Conservation (phyloP, 2,329 filamentous ascomycete genomes). For the Paraphoma chrysanthemicola region DNA sequence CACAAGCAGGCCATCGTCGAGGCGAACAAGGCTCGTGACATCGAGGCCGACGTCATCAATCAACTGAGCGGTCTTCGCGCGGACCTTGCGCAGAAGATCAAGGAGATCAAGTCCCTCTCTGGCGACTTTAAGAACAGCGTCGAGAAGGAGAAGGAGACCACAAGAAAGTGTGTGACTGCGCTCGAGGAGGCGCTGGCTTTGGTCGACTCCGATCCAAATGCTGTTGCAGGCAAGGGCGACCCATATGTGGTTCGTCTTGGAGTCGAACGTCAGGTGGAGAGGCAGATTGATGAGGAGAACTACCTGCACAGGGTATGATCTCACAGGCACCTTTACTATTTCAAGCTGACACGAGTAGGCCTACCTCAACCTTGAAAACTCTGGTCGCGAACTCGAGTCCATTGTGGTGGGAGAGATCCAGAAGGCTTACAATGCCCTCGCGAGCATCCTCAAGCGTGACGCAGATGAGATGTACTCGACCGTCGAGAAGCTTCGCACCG, state of each 20-base stretch:
- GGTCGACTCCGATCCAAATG: conserved; percentile 77
- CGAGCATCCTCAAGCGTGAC: conserved; percentile 89
- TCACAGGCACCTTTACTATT: neutral
- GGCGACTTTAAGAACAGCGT: conserved; percentile 98
- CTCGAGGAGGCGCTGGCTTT: conserved; percentile 84
- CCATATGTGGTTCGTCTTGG: conserved; percentile 86
- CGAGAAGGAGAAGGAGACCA: conserved; percentile 90
- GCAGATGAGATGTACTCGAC: conserved; percentile 80
- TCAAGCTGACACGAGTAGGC: conserved; percentile 62
- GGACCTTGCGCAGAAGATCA: conserved; percentile 94
- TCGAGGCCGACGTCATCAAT: conserved; percentile 89
- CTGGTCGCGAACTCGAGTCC: conserved; percentile 91
- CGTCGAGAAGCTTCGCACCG: conserved; percentile 80
- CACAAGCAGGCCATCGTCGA: conserved; percentile 82
- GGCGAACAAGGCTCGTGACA: conserved; percentile 86
- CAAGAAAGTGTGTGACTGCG: conserved; percentile 77
- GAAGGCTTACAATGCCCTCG: conserved; percentile 94
- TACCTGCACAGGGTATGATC: conserved; percentile 83
- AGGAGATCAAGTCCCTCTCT: conserved; percentile 93
- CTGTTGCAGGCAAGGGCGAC: conserved; percentile 84
- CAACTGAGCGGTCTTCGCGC: conserved; percentile 84
- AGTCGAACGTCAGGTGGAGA: conserved; percentile 89
- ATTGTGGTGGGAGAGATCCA: conserved; percentile 98
- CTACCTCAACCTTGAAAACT: conserved; percentile 91
- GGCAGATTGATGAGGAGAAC: conserved; percentile 95